These are phyloP conservation scores for Acanthamoeba triangularis DNA, from an alignment of 208 protist genomes.

Conservation along the genomic window DNA sequence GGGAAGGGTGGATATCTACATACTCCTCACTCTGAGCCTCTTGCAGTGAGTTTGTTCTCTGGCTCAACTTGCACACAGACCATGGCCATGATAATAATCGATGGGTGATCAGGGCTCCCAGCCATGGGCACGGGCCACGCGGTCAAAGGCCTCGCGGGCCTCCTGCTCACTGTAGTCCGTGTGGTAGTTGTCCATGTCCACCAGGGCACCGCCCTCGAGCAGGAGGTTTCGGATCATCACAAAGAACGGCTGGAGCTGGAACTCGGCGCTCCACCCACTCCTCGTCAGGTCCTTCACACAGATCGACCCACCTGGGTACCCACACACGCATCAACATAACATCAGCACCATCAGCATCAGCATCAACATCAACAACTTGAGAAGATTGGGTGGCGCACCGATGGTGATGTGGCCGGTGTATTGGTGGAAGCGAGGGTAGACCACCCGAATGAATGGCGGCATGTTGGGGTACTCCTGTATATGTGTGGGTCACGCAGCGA, in stretches of 20 bases:
- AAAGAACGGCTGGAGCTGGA: conserved; percentile 53
- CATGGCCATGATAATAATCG: background rate
- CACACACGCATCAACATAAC: too few species aligned
- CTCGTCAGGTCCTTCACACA: conserved; percentile 63
- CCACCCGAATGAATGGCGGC: conserved; percentile 67
- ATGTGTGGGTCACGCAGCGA: background rate
- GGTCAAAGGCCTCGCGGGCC: conserved; percentile 66
- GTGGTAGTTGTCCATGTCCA: conserved; percentile 61
- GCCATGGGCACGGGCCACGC: conserved; percentile 51
- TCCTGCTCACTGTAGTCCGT: conserved; percentile 54
- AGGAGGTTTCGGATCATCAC: conserved; percentile 74
- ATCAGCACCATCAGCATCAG: too few species aligned
- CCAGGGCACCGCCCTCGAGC: conserved; percentile 39
- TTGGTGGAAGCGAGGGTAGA: conserved; percentile 68
- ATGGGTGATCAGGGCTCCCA: conserved; percentile 31
- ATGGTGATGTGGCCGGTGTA: conserved; percentile 75
- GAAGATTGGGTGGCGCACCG: background rate
- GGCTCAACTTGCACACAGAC: too few species aligned
- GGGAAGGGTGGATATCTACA: too few species aligned
- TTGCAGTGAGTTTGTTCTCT: too few species aligned
- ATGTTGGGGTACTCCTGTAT: conserved; percentile 16
- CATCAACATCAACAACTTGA: background rate
- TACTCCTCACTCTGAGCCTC: too few species aligned
- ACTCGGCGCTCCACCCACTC: conserved; percentile 51
- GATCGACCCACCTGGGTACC: background rate